Evolutionary conservation across 1,139 yeast genomes (phyloP), one percentile per base, ranked within the genome.

Genomic region (Debaryomyces robertsiae): DNA sequence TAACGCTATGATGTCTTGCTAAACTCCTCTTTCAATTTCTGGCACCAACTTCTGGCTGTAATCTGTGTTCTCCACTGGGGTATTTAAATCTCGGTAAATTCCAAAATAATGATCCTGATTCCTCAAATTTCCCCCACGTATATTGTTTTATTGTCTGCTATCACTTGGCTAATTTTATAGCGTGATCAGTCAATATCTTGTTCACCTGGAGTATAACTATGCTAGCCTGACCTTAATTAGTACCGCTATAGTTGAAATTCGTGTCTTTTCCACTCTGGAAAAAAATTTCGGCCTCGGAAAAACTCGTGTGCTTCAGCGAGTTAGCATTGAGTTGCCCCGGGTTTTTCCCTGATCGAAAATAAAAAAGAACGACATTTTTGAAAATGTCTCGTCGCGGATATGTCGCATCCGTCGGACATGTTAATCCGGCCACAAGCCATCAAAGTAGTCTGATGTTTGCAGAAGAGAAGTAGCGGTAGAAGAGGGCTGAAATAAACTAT

Each of bases 321-420:
- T 19, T 22, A 30, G 25, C 37, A 17, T 23, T 22, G 11, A 10
- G 29, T 22, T 14, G 14, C 24, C 13, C n/a, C 25, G 22, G 27
- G 24, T 18, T 13, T 18, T 13, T 11, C 22, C 22, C n/a, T n/a
- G n/a, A n/a, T n/a, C n/a, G n/a, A n/a, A n/a, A n/a, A n/a, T n/a
- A n/a, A n/a, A n/a, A n/a, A n/a, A 11, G 10, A n/a, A 25, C 32
- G 32, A 30, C 35, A 40, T 40, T 36, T 16, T 11, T 6, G 29
- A 3, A 3, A 25, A 33, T 25, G 36, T 33, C 36, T 29, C 23
- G 10, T 25, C 27, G 39, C 56, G 58, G 57, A 46, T 46, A 49
- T 53, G 56, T 54, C 55, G 56, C 55, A 41, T 46, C 58, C 59
- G 58, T 42, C 47, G 47, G 47, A 38, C 34, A 36, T 43, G 39